Conservation (phyloP, 805 yeast genomes). For the Candida golubevii region DNA sequence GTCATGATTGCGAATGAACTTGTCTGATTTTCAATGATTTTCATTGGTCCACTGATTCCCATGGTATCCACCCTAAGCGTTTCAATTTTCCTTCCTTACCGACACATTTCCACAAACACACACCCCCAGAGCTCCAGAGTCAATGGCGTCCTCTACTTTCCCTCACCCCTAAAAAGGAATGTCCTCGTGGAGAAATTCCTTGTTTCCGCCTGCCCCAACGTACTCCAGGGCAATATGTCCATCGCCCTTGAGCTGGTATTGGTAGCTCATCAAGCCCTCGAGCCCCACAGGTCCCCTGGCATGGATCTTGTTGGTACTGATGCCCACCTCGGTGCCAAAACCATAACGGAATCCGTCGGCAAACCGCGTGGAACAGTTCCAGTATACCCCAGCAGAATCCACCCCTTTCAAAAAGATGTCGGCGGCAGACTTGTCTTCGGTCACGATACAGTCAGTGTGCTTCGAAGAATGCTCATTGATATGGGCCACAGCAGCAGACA, state of each 20-base stretch:
- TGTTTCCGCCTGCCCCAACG: conserved; percentile 86
- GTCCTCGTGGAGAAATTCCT: conserved; percentile 71
- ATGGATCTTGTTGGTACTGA: conserved; percentile 93
- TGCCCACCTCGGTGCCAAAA: conserved; percentile 98
- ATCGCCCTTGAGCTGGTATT: conserved; percentile 84
- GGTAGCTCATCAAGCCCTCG: conserved; percentile 94
- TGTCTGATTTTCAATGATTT: too few relatives aligned
- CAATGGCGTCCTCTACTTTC: too few relatives aligned
- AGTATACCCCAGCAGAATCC: conserved; percentile 94
- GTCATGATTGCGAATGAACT: too few relatives aligned
- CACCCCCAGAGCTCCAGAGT: too few relatives aligned
- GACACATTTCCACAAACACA: too few relatives aligned
- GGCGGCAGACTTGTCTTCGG: conserved; percentile 68
- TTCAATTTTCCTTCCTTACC: too few relatives aligned
- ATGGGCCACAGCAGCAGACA: conserved; percentile 74
- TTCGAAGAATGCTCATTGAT: conserved; percentile 91
- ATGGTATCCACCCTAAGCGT: too few relatives aligned
- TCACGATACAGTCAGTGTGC: conserved; percentile 91
- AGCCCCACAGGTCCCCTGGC: conserved; percentile 99
- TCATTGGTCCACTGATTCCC: too few relatives aligned
- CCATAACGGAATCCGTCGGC: conserved; percentile 99
- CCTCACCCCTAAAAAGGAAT: conserved; percentile 18
- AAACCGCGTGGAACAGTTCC: conserved; percentile 96
- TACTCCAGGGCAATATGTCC: conserved; percentile 94
- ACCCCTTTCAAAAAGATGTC: conserved; percentile 75